Evolutionary conservation across 2,329 filamentous ascomycete genomes (phyloP), one percentile per base, ranked within the genome.

Genomic region (Juglanconis juglandina): DNA sequence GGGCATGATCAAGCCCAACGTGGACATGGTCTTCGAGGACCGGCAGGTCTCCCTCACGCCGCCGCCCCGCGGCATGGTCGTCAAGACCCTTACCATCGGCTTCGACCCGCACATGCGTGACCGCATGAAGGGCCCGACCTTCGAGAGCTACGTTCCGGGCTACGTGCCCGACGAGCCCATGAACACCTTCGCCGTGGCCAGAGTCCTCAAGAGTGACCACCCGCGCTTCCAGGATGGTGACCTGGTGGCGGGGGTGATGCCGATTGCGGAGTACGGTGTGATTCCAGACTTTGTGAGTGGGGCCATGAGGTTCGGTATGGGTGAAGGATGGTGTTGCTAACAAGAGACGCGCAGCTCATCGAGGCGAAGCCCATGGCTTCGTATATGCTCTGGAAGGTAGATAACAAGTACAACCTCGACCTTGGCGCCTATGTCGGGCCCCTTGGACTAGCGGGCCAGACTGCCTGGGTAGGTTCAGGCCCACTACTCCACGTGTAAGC

Each of bases 391-490:
- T 71, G 68, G 34, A 83, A 83, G 63, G 75, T 91, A 47, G 74
- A 88, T 35, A 92, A 91, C 75, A 86, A 85, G 52, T 76, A 85
- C 78, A 80, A 84, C 62, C 75, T 89, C 33, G 84, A 87, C 66
- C 72, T 78, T 4, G 82, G 80, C 67, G 68, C 83, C 67, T 92
- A 89, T 78, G 74, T 90, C 24, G 88, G 89, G 37, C 80, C 87
- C 1, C 77, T 92, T 3, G 90, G 90, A 57, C 91, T 92, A 88
- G 87, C 89, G 4, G 90, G 90, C 50, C 73, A 92, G 66, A 92
- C 90, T 0, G 90, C 89, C 0, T 93, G 88, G 76, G 53, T 56
- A 56, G 4, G 53, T 37, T 11, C 35, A 39, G 35, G 11, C 35
- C 35, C 11, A 7, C 7, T 11, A 39, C 35, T 39, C 35, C 35